Conservation (phyloP, 441 rosid species). For the Adansonia gregorii region DNA sequence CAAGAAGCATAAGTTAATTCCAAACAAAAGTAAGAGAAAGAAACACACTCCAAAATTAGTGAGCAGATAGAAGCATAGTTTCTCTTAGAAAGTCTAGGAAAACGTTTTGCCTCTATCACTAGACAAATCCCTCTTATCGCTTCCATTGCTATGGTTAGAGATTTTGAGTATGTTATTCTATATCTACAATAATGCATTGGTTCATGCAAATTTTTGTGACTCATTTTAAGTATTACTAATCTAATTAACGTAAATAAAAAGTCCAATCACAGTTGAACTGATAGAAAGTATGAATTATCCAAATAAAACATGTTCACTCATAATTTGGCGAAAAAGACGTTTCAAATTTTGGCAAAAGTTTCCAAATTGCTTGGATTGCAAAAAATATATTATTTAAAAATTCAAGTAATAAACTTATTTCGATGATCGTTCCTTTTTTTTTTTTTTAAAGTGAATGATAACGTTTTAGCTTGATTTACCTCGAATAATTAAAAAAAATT, state of each 20-base stretch:
- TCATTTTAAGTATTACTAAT: slow-evolving; percentile 12
- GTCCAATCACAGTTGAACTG: background rate
- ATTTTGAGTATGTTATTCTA: slow-evolving; percentile 80
- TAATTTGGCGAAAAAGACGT: background rate
- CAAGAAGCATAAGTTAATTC: too few species aligned
- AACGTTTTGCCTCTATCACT: slow-evolving; percentile 87
- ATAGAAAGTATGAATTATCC: background rate
- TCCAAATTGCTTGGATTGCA: background rate
- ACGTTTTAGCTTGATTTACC: slow-evolving; percentile 81
- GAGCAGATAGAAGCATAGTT: too few species aligned
- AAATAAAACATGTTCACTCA: background rate
- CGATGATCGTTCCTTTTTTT: background rate
- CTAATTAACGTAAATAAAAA: background rate
- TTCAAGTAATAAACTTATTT: background rate
- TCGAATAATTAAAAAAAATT: slow-evolving; percentile 73
- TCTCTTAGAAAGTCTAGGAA: slow-evolving; percentile 67
- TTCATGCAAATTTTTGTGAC: slow-evolving; percentile 38
- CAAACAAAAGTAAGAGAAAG: too few species aligned
- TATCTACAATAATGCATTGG: slow-evolving; percentile 73
- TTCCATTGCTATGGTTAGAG: slow-evolving; percentile 85
- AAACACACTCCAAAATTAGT: too few species aligned
- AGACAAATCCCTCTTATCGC: slow-evolving; percentile 85
- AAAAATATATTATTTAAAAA: background rate
- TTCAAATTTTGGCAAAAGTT: background rate
- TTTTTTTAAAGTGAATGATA: background rate